Conservation (phyloP, 176 grass and related monocot genomes). For the Zea mays region Zm-B73-REFERENCE-NAM-5.0 NC_050104.1:160008001-160008500, state of each 20-base stretch:
- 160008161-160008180: not conserved
- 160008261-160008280: not conserved
- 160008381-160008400: no score
- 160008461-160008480: no score
- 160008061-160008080: not conserved
- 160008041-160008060: not conserved
- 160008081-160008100: not conserved
- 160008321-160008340: no score
- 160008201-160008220: not conserved
- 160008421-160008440: no score
- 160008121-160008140: not conserved
- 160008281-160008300: no score
- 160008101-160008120: no score
- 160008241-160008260: not conserved
- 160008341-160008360: no score
- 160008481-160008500: no score
- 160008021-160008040: slow-evolving; percentile 3
- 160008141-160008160: not conserved
- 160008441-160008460: no score
- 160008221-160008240: not conserved
- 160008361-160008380: no score
- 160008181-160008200: not conserved
- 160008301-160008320: no score
- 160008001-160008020: not conserved
- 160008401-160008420: no score